A percentile compares a stretch with the other conserved stretches of the same genome.
Conservation (phyloP, 148 eudicot species). For the Mesembryanthemum crystallinum region DNA sequence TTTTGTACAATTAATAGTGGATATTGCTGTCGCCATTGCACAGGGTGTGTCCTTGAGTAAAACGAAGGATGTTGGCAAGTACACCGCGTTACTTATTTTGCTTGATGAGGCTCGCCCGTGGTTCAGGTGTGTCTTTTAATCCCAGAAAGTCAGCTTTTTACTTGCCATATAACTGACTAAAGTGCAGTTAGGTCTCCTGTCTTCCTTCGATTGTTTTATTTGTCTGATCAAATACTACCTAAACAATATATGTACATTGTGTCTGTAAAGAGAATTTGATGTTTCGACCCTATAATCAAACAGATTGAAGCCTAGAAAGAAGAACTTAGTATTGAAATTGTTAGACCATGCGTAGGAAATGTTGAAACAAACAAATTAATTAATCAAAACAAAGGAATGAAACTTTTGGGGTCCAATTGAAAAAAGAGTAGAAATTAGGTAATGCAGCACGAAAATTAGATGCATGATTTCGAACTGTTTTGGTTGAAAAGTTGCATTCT, state of each 20-base stretch:
- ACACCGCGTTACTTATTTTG: conserved; percentile 41
- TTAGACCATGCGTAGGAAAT: neutral
- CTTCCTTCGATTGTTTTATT: no score
- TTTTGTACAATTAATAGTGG: conserved; percentile 49
- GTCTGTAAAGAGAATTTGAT: neutral
- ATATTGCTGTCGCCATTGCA: conserved; percentile 45
- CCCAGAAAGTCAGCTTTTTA: no score
- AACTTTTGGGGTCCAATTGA: neutral
- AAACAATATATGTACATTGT: neutral
- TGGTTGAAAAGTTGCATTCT: neutral
- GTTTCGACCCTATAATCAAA: neutral
- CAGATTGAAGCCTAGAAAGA: neutral
- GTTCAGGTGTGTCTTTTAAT: conserved; percentile 49
- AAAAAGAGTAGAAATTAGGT: neutral
- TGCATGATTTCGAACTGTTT: neutral
- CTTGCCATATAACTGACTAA: no score
- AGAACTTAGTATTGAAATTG: neutral
- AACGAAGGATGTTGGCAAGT: conserved; percentile 45
- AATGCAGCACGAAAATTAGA: neutral
- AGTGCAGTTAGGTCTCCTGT: no score
- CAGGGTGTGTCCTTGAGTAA: conserved; percentile 49
- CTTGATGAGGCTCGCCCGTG: conserved; percentile 55
- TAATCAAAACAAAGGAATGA: neutral
- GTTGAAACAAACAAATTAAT: neutral
- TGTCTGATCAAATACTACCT: no score